Conservation (phyloP, 306 rosid species). For the Cicer cuneatum region DNA sequence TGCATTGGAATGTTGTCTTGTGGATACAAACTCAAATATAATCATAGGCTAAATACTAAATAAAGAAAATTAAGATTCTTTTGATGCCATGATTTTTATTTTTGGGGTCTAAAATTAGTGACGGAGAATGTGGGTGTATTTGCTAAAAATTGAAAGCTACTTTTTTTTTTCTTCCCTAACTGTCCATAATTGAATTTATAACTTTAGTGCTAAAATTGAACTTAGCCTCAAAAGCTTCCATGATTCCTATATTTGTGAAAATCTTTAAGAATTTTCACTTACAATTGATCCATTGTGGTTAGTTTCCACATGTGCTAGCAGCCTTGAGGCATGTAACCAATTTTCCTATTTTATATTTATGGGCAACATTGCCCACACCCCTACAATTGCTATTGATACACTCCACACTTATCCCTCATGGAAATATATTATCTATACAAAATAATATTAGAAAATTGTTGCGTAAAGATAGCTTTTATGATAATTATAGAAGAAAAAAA, state of each 20-base stretch:
- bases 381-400: neutral
- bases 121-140: slow-evolving; percentile 18
- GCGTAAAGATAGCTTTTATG: too few species aligned
- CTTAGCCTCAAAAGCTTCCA: neutral
- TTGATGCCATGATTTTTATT: neutral
- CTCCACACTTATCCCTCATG: too few species aligned
- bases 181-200: slow-evolving; percentile 26
- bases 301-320: neutral
- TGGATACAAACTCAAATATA: too few species aligned
- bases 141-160: slow-evolving; percentile 9
- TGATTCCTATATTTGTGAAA: slow-evolving; percentile 13
- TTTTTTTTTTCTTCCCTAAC: slow-evolving; percentile 20
- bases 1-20: too few species aligned
- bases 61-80: neutral
- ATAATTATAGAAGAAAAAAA: too few species aligned
- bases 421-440: too few species aligned
- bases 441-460: too few species aligned
- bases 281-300: neutral
- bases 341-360: neutral
- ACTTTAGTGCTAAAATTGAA: neutral
- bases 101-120: neutral
- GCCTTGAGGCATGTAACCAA: neutral
- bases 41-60: neutral
- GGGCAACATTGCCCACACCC: neutral
- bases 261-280: neutral